These are phyloP conservation scores for Cornus suecica DNA, from an alignment of 148 eudicot species.

Conservation along the genomic window DNA sequence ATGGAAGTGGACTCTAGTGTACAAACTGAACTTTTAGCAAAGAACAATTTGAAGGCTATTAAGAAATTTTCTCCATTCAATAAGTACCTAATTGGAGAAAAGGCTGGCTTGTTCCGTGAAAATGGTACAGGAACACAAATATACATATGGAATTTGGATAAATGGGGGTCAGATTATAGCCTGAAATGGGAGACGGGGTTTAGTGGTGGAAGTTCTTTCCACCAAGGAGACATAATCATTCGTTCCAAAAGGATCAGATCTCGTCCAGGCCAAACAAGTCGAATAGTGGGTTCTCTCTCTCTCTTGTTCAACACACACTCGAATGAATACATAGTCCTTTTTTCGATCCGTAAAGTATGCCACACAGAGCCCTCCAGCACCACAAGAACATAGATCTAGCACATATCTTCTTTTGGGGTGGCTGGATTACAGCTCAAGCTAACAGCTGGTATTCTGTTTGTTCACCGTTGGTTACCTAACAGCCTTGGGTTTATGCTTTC, in stretches of 20 bases:
- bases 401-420: too few species aligned
- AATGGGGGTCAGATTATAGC: conserved; percentile 64
- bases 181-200: conserved; percentile 53
- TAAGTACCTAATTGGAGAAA: conserved; percentile 75
- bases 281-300: conserved; percentile 26
- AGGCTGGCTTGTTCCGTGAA: conserved; percentile 41
- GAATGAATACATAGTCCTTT: too few species aligned
- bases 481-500: not conserved
- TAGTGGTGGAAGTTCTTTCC: conserved; percentile 48
- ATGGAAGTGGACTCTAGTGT: conserved; percentile 59
- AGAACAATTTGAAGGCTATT: conserved; percentile 50
- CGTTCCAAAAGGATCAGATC: conserved; percentile 64
- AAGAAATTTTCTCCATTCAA: conserved; percentile 72
- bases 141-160: conserved; percentile 72
- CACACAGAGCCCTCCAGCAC: too few species aligned
- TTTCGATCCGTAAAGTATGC: too few species aligned
- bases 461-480: too few species aligned
- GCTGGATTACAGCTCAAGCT: too few species aligned
- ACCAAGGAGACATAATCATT: conserved; percentile 61
- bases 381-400: too few species aligned
- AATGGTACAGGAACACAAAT: conserved; percentile 66
- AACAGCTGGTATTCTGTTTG: too few species aligned
- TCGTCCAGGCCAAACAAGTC: conserved; percentile 72
- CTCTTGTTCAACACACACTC: too few species aligned
- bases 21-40: conserved; percentile 47